These are phyloP conservation scores for Lactifluus piperatus DNA, from an alignment of 768 basidiomycete genomes.

Conservation along the genomic window DNA sequence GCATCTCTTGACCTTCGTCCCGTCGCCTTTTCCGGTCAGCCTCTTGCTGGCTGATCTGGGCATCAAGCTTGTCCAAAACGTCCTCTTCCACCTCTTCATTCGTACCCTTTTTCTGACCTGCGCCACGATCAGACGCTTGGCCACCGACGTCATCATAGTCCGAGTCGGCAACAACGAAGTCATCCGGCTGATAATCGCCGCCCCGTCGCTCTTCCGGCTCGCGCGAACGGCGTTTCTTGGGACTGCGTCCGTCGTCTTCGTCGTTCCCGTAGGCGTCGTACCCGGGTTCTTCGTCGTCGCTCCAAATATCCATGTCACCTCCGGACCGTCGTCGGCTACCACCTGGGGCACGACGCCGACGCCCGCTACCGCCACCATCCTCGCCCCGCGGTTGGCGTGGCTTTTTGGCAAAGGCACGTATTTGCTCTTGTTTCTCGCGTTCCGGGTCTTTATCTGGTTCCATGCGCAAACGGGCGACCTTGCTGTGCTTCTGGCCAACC, in stretches of 20 bases:
- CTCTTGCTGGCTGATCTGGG: constrained; percentile 48
- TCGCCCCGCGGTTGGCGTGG: constrained; percentile 48
- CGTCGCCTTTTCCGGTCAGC: constrained; percentile 42
- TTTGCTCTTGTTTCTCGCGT: constrained; percentile 58
- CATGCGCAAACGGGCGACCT: constrained; percentile 70
- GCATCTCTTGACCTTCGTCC: constrained; percentile 21
- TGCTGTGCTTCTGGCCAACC: constrained; percentile 78
- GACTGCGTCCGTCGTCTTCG: constrained; percentile 40
- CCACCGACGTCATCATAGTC: constrained; percentile 44
- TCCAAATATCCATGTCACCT: constrained; percentile 42
- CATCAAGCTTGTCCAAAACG: constrained; percentile 64
- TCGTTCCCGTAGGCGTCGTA: constrained; percentile 29
- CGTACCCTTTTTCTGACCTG: constrained; percentile 26
- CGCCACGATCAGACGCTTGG: constrained; percentile 10
- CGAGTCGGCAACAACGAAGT: constrained; percentile 76
- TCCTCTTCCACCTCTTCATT: constrained; percentile 42
- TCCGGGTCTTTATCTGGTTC: constrained; percentile 76
- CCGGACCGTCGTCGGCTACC: constrained; percentile 27
- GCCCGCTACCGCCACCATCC: constrained; percentile 39
- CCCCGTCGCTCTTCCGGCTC: constrained; percentile 41
- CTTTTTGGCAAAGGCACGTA: constrained; percentile 56
- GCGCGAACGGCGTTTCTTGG: constrained; percentile 32
- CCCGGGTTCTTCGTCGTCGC: constrained; percentile 60
- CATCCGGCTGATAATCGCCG: constrained; percentile 76
- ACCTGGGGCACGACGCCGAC: constrained; percentile 30